Conservation (phyloP, 306 rosid species). For the Sicyos baderoa region DNA sequence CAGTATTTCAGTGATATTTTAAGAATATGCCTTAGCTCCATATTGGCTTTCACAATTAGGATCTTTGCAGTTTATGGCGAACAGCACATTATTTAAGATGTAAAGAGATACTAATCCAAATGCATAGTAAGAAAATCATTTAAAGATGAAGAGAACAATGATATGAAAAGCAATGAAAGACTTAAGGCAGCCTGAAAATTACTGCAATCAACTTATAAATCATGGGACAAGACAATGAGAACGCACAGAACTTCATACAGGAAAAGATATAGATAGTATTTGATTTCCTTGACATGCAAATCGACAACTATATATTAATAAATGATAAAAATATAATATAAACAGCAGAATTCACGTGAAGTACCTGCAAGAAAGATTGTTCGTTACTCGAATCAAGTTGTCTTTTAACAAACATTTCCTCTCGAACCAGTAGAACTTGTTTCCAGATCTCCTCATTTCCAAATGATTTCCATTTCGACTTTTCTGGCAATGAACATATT, state of each 20-base stretch:
- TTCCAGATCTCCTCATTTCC: constrained; percentile 48
- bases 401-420: constrained; percentile 40
- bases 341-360: neutral
- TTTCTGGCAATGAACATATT: constrained; percentile 48
- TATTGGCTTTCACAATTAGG: constrained; percentile 10
- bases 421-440: constrained; percentile 56
- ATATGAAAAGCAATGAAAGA: neutral
- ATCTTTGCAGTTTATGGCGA: neutral
- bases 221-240: neutral
- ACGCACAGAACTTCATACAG: neutral
- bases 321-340: neutral
- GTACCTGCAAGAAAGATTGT: constrained; percentile 55
- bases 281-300: neutral
- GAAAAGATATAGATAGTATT: constrained; percentile 1
- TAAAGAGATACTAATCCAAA: constrained; percentile 8
- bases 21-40: constrained; percentile 1
- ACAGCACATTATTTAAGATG: constrained; percentile 1
- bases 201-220: neutral
- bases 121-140: neutral
- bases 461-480: constrained; percentile 50
- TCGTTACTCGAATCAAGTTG: constrained; percentile 37
- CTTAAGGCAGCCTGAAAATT: neutral
- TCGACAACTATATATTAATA: too few species aligned
- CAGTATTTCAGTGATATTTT: neutral
- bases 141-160: neutral